Conservation (phyloP, 2,329 filamentous ascomycete species). For the Taxawa tesnikishii region DNA sequence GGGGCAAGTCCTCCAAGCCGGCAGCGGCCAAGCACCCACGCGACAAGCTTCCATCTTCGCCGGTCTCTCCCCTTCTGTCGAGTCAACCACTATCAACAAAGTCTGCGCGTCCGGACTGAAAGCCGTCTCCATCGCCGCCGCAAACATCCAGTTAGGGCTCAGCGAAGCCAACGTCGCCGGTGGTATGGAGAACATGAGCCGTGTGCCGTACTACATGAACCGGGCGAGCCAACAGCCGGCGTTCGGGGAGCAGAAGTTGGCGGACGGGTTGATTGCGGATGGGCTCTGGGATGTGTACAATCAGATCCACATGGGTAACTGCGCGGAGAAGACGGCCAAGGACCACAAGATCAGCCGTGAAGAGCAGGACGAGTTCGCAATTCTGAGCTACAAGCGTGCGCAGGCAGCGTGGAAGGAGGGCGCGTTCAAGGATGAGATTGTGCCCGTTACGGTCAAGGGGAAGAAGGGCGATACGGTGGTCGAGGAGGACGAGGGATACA, state of each 20-base stretch:
- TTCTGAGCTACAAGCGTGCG: conserved; percentile 77
- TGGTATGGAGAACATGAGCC: conserved; percentile 97
- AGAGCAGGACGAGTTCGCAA: conserved; percentile 83
- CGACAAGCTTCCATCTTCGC: conserved; percentile 85
- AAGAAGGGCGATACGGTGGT: conserved; percentile 75
- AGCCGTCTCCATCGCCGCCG: conserved; percentile 77
- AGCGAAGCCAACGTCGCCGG: conserved; percentile 83
- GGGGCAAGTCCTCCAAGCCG: conserved; percentile 83
- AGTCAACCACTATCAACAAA: conserved; percentile 93
- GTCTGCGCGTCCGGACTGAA: conserved; percentile 95
- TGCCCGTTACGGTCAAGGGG: conserved; percentile 70
- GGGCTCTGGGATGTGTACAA: conserved; percentile 95
- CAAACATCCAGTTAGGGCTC: conserved; percentile 87
- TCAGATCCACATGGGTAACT: conserved; percentile 95
- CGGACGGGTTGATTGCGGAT: conserved; percentile 89
- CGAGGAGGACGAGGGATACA: conserved; percentile 77
- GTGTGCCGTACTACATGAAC: conserved; percentile 80
- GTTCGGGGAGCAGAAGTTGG: conserved; percentile 77
- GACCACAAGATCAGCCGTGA: conserved; percentile 69
- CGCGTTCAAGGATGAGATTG: conserved; percentile 81
- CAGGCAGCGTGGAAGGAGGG: conserved; percentile 78
- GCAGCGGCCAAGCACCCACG: conserved; percentile 79
- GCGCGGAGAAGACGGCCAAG: conserved; percentile 88
- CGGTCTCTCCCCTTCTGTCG: conserved; percentile 44
- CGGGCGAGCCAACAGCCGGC: conserved; percentile 70